Evolutionary conservation across 345 rosid genomes (phyloP), one percentile per base, ranked within the genome.

Genomic region (Moricandia moricandioides): DNA sequence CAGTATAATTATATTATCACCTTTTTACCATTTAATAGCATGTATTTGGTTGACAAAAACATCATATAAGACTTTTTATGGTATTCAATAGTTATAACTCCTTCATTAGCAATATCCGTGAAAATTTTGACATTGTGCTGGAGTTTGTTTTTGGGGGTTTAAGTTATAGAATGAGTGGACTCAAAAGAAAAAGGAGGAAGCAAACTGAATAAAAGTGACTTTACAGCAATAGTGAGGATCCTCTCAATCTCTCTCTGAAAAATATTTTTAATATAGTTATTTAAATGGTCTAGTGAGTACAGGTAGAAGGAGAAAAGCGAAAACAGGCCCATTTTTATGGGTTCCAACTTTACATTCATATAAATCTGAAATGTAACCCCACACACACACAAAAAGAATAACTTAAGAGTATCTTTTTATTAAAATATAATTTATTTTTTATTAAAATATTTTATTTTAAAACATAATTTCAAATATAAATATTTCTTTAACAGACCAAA

Each of bases 151-250:
- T 21, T 39, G 6, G 7, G 13, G 37, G 7, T 9, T 45, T 61
- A 4, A 57, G 67, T 49, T 61, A 65, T 37, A 17, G 35, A 47
- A 49, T 57, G 47, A 71, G 67, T 71, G 40, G 65, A 67, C 66
- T 60, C 62, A 51, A 30, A 33, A 58, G 33, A 29, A 45, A 55
- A 60, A 67, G 67, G 64, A 39, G 65, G 56, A 67, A 49, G 24
- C 21, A 16, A 67, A 73, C 31, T 60, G 6, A 54, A 56, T 35
- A 64, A 18, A 78, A 71, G 81, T 21, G 69, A 71, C 81, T 78
- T 78, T 78, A 78, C 81, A 78, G 72, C 81, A 58, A 59, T 57
- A 65, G 72, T 55, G 80, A 76, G 71, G 49, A 70, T 54, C 39
- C 63, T 67, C 27, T 75, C 56, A 11, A 39, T 58, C 4, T 31